Percentiles rank a stretch among this genome's conserved stretches.
Evolutionary conservation across 495 filamentous ascomycete genomes (phyloP).

Genomic region (Echria macrotheca): DNA sequence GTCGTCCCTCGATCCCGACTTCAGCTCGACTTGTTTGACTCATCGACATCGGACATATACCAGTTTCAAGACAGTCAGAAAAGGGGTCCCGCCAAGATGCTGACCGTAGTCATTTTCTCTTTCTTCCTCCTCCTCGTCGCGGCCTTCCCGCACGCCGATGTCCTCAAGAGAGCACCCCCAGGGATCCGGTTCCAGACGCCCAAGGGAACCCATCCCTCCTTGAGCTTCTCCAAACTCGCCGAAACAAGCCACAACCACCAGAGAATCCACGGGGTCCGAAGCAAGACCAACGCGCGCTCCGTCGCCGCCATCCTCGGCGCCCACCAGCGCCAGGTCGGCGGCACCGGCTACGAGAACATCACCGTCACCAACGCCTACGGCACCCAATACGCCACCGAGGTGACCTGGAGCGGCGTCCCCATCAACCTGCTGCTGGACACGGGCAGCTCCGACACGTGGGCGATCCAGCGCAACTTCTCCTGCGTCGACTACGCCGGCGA

Average conservation of each 20-base stretch:
- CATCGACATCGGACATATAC: no score
- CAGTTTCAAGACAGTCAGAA: no score
- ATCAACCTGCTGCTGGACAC: constrained; percentile 53
- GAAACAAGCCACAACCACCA: constrained; percentile 14
- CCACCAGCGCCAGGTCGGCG: constrained; percentile 26
- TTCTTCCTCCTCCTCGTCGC: neutral
- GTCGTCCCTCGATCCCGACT: no score
- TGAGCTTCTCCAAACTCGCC: neutral
- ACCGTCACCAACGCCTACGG: constrained; percentile 32
- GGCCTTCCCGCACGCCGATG: neutral
- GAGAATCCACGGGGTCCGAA: constrained; percentile 9
- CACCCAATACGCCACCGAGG: constrained; percentile 34
- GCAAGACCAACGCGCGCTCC: constrained; percentile 20
- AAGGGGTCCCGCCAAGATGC: no score
- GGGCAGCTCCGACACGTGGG: constrained; percentile 60
- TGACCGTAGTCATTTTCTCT: no score
- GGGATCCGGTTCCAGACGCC: constrained; percentile 19
- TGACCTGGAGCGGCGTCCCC: constrained; percentile 23
- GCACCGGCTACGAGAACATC: constrained; percentile 35
- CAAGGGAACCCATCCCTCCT: constrained; percentile 9
- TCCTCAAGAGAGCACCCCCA: neutral
- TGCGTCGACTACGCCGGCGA: constrained; percentile 25
- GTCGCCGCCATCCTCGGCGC: constrained; percentile 27
- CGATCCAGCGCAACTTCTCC: constrained; percentile 19
- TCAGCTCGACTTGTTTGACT: no score